Conservation (phyloP, 164 flowering plant species). For the Euptelea pleiosperma region DNA sequence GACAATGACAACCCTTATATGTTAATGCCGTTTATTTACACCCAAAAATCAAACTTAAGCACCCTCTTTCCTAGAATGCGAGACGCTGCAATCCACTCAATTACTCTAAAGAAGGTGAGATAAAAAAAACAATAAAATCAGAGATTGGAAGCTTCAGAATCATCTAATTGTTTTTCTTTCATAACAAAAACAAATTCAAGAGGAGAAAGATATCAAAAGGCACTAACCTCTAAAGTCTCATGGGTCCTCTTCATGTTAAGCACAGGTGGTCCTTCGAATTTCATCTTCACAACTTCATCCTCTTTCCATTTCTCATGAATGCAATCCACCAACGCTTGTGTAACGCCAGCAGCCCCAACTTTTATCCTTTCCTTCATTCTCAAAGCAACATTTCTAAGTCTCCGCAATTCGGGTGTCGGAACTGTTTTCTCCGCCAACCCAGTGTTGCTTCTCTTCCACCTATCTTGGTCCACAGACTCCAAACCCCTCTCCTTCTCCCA, state of each 20-base stretch:
- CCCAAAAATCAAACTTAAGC: not conserved
- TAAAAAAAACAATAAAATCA: not conserved
- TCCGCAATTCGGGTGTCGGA: constrained; percentile 70
- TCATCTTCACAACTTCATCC: constrained; percentile 84
- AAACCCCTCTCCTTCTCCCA: constrained; percentile 35
- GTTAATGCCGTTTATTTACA: not conserved
- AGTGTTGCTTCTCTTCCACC: constrained; percentile 43
- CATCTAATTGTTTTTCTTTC: not conserved
- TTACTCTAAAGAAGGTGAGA: too few species aligned
- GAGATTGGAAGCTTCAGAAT: not conserved
- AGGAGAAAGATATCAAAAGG: not conserved
- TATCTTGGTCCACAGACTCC: constrained; percentile 21
- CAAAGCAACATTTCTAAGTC: constrained; percentile 67
- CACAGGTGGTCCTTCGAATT: constrained; percentile 68
- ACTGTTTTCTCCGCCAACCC: constrained; percentile 58
- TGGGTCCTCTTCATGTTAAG: constrained; percentile 79
- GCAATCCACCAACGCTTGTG: constrained; percentile 62
- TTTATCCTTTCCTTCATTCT: constrained; percentile 77
- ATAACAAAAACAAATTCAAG: not conserved
- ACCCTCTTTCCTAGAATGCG: not conserved
- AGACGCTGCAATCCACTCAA: not conserved
- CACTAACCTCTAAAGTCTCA: constrained; percentile 73
- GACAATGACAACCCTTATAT: not conserved
- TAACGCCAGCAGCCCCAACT: constrained; percentile 71
- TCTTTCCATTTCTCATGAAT: constrained; percentile 79